These are phyloP conservation scores for Ceratonia siliqua DNA, from an alignment of 306 rosid species.

Conservation along the genomic window DNA sequence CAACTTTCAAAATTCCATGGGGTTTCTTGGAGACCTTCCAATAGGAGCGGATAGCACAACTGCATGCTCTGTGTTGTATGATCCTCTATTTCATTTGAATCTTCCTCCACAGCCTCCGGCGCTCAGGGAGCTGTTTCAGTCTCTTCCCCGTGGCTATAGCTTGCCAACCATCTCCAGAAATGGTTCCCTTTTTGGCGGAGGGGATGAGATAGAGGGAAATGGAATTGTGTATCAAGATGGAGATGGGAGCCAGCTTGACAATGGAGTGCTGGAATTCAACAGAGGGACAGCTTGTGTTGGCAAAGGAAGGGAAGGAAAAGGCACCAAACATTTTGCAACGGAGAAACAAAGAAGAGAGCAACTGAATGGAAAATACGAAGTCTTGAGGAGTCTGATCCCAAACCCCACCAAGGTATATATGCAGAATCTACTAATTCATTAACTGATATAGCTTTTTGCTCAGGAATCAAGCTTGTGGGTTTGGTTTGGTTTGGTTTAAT, in stretches of 20 bases:
- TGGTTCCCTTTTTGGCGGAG: conserved; percentile 64
- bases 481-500: too few relatives aligned
- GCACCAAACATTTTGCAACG: conserved; percentile 59
- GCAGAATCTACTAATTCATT: neutral
- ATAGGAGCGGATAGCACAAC: conserved; percentile 47
- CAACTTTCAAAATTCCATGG: conserved; percentile 43
- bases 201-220: conserved; percentile 62
- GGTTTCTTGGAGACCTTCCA: conserved; percentile 57
- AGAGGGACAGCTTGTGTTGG: conserved; percentile 53
- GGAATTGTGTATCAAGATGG: conserved; percentile 49
- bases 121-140: conserved; percentile 65
- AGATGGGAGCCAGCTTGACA: conserved; percentile 60
- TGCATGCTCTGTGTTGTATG: conserved; percentile 57
- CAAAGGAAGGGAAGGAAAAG: conserved; percentile 63
- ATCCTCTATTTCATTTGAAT: conserved; percentile 77
- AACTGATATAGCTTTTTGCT: neutral
- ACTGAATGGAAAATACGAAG: conserved; percentile 56
- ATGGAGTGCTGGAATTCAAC: conserved; percentile 75
- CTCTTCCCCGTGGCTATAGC: conserved; percentile 71
- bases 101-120: conserved; percentile 90
- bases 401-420: conserved; percentile 69
- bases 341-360: conserved; percentile 81
- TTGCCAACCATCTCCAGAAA: conserved; percentile 58
- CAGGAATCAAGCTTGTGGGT: too few relatives aligned
- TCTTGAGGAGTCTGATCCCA: conserved; percentile 65